Conservation (phyloP, 1,284 basidiomycete genomes). For the Austroboletus novae-zelandiae region DNA sequence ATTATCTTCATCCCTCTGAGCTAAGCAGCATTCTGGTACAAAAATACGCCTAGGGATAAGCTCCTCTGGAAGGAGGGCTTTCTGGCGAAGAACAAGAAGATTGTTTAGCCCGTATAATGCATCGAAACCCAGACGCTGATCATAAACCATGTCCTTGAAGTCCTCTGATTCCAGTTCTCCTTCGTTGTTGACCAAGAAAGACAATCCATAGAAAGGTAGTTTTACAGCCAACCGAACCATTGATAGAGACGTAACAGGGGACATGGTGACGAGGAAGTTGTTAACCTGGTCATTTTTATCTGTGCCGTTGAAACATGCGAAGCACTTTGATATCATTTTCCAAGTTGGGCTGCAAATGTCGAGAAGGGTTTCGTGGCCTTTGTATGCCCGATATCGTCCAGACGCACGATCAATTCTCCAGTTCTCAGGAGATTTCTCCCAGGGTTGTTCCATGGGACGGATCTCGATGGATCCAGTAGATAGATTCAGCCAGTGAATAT, state of each 20-base stretch:
- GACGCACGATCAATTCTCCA: neutral
- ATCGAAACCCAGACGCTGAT: neutral
- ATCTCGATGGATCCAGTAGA: slow-evolving; percentile 39
- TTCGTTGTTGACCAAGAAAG: neutral
- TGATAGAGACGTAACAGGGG: neutral
- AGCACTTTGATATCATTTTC: neutral
- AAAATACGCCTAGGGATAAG: slow-evolving; percentile 30
- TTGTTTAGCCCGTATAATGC: slow-evolving; percentile 29
- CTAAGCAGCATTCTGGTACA: slow-evolving; percentile 35
- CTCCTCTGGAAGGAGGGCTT: neutral
- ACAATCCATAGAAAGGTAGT: neutral
- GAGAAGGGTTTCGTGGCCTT: neutral
- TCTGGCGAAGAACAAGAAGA: slow-evolving; percentile 37
- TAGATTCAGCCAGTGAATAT: no score
- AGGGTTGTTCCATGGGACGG: slow-evolving; percentile 1
- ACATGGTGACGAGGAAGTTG: neutral
- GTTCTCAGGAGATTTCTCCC: slow-evolving; percentile 13
- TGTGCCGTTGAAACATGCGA: neutral
- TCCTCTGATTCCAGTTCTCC: neutral
- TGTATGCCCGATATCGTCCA: neutral
- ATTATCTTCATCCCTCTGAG: neutral
- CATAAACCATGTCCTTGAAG: no score
- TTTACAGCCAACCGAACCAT: neutral
- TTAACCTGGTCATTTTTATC: neutral
- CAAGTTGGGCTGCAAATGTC: neutral